Evolutionary conservation across 2,329 filamentous ascomycete species (phyloP).

Genomic region (Talaromyces islandicus): DNA sequence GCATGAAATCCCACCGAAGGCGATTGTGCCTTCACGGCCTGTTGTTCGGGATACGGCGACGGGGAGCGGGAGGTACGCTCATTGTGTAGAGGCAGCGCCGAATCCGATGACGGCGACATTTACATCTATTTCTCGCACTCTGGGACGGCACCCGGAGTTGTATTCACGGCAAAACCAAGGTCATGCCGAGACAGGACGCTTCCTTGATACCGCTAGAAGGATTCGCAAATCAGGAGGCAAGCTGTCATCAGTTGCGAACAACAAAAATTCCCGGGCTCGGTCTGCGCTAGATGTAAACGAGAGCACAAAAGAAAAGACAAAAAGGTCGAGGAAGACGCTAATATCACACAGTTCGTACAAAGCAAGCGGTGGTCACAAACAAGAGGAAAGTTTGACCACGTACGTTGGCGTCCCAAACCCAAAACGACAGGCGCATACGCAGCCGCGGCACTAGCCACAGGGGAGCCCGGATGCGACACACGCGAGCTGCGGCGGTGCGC

Average conservation of each 20-base stretch:
- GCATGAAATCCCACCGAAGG: constrained; percentile 27
- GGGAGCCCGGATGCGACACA: neutral
- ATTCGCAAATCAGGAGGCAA: neutral
- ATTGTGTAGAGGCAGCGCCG: constrained; percentile 54
- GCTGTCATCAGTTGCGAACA: neutral
- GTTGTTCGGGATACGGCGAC: constrained; percentile 22
- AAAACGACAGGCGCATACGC: neutral
- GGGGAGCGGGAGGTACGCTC: constrained; percentile 30
- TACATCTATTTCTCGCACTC: constrained; percentile 49
- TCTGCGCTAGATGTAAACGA: neutral
- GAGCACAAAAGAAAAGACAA: neutral
- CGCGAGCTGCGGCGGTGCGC: neutral
- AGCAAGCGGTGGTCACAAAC: neutral
- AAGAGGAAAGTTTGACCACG: neutral
- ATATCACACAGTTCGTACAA: neutral
- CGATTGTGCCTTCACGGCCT: constrained; percentile 19
- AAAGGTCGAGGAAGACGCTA: neutral
- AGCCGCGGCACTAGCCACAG: neutral
- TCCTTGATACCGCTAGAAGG: neutral
- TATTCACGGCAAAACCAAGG: constrained; percentile 5
- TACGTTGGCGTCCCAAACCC: neutral
- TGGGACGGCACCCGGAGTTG: constrained; percentile 11
- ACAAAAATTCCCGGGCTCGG: neutral
- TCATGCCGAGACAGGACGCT: constrained; percentile 5
- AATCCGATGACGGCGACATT: constrained; percentile 58